These are phyloP conservation scores for Leptosphaerulina australis DNA, from an alignment of 2,329 filamentous ascomycete species.

Conservation along the genomic window DNA sequence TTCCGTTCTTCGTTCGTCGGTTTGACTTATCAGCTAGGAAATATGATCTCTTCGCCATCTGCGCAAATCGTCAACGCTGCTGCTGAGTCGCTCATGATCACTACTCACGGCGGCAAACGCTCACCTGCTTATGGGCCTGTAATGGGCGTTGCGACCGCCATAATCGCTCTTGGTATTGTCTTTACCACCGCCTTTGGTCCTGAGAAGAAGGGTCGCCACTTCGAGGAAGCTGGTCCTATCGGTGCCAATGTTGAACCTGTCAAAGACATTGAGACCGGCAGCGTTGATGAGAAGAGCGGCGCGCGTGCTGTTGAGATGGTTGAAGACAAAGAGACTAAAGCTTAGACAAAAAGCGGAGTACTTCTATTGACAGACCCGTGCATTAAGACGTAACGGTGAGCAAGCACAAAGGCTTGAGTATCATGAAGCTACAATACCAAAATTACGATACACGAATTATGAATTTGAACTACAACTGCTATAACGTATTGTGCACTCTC, in stretches of 20 bases:
- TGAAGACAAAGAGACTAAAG: constrained; percentile 20
- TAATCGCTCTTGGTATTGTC: constrained; percentile 73
- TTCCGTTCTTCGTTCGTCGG: constrained; percentile 75
- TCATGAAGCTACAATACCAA: too few species aligned
- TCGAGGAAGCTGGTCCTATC: constrained; percentile 65
- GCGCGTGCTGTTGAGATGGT: constrained; percentile 27
- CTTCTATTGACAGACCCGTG: background rate
- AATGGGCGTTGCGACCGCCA: constrained; percentile 78
- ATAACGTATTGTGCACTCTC: too few species aligned
- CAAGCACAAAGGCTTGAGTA: background rate
- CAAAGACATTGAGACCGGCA: constrained; percentile 44
- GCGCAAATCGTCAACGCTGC: constrained; percentile 80
- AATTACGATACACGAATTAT: too few species aligned
- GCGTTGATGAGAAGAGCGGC: constrained; percentile 39
- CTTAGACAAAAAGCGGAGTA: background rate
- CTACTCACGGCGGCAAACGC: constrained; percentile 58
- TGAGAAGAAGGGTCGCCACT: constrained; percentile 73
- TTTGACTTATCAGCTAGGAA: constrained; percentile 75
- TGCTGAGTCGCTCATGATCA: constrained; percentile 62
- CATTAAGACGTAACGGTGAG: too few species aligned
- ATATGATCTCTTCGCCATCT: constrained; percentile 74
- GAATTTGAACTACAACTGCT: too few species aligned
- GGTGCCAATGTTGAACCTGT: constrained; percentile 43
- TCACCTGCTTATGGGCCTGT: constrained; percentile 75
- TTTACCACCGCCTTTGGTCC: constrained; percentile 73